phyloP scores from a whole-genome alignment of 768 basidiomycete genomes.

The Hirschioporus abietinus region DNA sequence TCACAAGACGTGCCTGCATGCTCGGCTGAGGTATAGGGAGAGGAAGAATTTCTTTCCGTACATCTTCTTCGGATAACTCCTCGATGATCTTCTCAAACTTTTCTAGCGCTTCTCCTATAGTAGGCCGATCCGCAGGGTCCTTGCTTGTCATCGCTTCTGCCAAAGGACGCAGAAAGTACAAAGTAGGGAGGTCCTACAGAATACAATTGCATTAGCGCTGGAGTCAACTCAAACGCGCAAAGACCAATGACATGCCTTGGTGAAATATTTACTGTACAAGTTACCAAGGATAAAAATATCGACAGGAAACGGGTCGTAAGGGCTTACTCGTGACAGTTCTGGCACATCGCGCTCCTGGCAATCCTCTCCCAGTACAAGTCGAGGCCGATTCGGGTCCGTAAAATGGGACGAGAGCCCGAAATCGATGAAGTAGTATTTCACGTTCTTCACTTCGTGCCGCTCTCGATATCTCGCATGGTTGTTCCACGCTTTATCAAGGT shows the following conservation, averaged over 20 bases:
- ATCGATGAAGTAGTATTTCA: constrained; percentile 24
- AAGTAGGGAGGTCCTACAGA: not conserved
- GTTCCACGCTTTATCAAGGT: not conserved
- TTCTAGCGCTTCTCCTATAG: not conserved
- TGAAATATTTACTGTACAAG: not conserved
- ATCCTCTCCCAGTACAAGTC: constrained; percentile 11
- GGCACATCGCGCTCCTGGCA: constrained; percentile 16
- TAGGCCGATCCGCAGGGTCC: not conserved
- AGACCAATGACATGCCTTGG: no score
- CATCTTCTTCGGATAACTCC: no score
- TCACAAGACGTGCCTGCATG: no score
- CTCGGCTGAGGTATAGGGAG: no score
- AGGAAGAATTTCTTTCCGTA: no score
- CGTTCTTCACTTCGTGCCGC: not conserved
- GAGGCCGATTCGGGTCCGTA: constrained; percentile 1
- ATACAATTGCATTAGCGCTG: not conserved
- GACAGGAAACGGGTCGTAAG: constrained; percentile 22
- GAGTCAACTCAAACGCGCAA: no score
- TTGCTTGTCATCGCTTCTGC: not conserved
- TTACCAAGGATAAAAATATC: constrained; percentile 21
- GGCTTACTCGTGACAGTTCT: constrained; percentile 13
- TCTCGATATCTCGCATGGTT: not conserved
- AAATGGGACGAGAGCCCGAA: constrained; percentile 21
- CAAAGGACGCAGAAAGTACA: not conserved
- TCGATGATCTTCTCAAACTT: not conserved